Conservation (phyloP, 2,329 filamentous ascomycete genomes). For the Gremmenia infestans region DNA sequence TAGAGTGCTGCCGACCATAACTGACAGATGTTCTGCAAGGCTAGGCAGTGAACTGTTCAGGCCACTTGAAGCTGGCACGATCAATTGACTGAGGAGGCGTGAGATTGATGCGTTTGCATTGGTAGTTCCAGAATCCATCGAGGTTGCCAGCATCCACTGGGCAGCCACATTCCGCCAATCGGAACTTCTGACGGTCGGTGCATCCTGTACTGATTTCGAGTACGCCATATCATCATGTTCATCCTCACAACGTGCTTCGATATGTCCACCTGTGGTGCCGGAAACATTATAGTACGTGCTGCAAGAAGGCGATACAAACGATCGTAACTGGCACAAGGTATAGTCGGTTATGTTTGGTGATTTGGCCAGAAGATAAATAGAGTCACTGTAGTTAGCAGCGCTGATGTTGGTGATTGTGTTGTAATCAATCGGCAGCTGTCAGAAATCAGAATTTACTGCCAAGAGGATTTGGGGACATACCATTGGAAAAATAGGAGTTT, state of each 20-base stretch:
- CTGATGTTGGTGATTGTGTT: slow-evolving; percentile 61
- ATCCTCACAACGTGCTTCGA: slow-evolving; percentile 60
- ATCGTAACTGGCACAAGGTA: slow-evolving; percentile 63
- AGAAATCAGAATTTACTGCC: slow-evolving; percentile 22
- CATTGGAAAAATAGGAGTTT: slow-evolving; percentile 48
- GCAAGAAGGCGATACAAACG: slow-evolving; percentile 59
- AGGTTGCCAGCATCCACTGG: slow-evolving; percentile 50
- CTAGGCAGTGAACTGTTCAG: slow-evolving; percentile 49
- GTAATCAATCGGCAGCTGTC: slow-evolving; percentile 50
- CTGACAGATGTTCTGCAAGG: slow-evolving; percentile 68
- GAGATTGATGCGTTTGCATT: slow-evolving; percentile 55
- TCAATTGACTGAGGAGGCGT: slow-evolving; percentile 52
- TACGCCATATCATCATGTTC: slow-evolving; percentile 51
- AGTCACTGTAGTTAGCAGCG: slow-evolving; percentile 40
- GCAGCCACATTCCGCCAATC: slow-evolving; percentile 54
- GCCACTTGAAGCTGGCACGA: slow-evolving; percentile 42
- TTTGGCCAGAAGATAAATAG: slow-evolving; percentile 64
- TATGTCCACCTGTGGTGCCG: slow-evolving; percentile 50
- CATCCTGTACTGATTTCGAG: slow-evolving; percentile 36
- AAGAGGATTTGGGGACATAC: slow-evolving; percentile 35
- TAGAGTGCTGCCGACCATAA: slow-evolving; percentile 62
- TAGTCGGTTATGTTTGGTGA: slow-evolving; percentile 42
- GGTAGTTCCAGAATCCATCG: slow-evolving; percentile 50
- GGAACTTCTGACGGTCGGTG: slow-evolving; percentile 30
- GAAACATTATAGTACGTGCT: slow-evolving; percentile 57